These are phyloP conservation scores for Nothopassalora personata DNA, from an alignment of 2,329 filamentous ascomycete genomes.

Conservation along the genomic window DNA sequence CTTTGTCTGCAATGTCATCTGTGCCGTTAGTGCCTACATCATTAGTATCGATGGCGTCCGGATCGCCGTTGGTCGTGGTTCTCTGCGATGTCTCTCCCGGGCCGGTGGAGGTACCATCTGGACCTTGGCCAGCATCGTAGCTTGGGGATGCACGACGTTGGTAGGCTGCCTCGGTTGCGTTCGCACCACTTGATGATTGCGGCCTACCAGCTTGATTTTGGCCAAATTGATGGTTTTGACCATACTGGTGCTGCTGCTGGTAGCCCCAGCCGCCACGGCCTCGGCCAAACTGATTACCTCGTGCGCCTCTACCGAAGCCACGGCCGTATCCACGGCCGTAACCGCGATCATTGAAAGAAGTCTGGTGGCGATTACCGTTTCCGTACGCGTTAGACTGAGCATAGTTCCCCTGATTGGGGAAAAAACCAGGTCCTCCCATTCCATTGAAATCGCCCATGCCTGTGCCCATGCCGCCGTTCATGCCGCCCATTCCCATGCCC, in stretches of 20 bases:
- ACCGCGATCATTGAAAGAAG: slow-evolving; percentile 58
- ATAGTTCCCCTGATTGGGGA: slow-evolving; percentile 47
- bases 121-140: slow-evolving; percentile 25
- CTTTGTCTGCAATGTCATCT: slow-evolving; percentile 13
- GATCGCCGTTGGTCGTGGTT: slow-evolving; percentile 26
- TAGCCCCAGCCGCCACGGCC: slow-evolving; percentile 28
- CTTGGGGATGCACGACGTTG: slow-evolving; percentile 26
- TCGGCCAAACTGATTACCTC: slow-evolving; percentile 21
- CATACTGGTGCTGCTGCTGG: slow-evolving; percentile 25
- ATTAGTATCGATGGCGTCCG: slow-evolving; percentile 31
- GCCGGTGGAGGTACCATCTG: slow-evolving; percentile 12
- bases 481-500: slow-evolving; percentile 45
- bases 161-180: slow-evolving; percentile 10
- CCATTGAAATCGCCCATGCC: slow-evolving; percentile 46
- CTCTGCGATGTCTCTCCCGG: slow-evolving; percentile 11
- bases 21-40: slow-evolving; percentile 27
- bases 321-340: slow-evolving; percentile 55
- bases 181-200: slow-evolving; percentile 16
- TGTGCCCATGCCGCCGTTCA: slow-evolving; percentile 57
- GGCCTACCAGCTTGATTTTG: slow-evolving; percentile 17
- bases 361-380: slow-evolving; percentile 39
- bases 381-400: slow-evolving; percentile 40
- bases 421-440: slow-evolving; percentile 66
- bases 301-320: slow-evolving; percentile 35
- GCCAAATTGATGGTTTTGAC: slow-evolving; percentile 14